A percentile compares a stretch with the other conserved stretches of the same genome.
Conservation (phyloP, 192 early-diverging fungal species). For the Coemansia sp. region DNA sequence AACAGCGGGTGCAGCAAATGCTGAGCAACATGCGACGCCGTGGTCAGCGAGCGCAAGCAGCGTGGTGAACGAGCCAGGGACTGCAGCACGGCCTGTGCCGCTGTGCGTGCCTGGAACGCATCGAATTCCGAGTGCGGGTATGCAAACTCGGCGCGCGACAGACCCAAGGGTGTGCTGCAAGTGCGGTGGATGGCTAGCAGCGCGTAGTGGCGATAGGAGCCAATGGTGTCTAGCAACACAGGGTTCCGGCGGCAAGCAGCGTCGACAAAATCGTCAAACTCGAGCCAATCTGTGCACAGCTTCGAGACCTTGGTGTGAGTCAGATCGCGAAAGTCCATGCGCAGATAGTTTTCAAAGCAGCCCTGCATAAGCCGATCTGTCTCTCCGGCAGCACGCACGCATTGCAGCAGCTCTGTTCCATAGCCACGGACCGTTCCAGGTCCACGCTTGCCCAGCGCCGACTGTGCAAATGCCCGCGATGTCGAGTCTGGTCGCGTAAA, state of each 20-base stretch:
- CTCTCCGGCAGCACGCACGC: constrained; percentile 64
- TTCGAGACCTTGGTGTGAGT: constrained; percentile 64
- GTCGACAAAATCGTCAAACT: constrained; percentile 77
- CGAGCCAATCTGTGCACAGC: constrained; percentile 68
- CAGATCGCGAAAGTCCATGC: constrained; percentile 75
- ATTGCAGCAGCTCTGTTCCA: constrained; percentile 44
- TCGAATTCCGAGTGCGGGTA: constrained; percentile 81
- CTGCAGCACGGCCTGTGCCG: constrained; percentile 55
- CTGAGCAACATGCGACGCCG: constrained; percentile 30
- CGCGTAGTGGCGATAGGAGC: constrained; percentile 68
- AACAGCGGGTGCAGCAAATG: constrained; percentile 69
- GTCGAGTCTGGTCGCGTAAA: constrained; percentile 56
- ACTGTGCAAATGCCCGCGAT: constrained; percentile 7
- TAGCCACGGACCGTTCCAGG: constrained; percentile 13
- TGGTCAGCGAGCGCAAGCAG: constrained; percentile 53
- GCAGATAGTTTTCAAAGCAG: constrained; percentile 88
- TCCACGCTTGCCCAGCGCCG: constrained; percentile 11
- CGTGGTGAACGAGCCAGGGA: constrained; percentile 53
- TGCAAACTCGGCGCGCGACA: constrained; percentile 57
- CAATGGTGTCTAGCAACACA: constrained; percentile 53
- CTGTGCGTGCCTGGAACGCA: constrained; percentile 53
- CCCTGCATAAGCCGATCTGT: constrained; percentile 85
- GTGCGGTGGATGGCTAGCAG: constrained; percentile 74
- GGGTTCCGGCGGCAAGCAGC: constrained; percentile 15
- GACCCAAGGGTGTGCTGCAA: constrained; percentile 65